Conservation (phyloP, 2,329 filamentous ascomycete species). For the Calonectria pteridis region DNA sequence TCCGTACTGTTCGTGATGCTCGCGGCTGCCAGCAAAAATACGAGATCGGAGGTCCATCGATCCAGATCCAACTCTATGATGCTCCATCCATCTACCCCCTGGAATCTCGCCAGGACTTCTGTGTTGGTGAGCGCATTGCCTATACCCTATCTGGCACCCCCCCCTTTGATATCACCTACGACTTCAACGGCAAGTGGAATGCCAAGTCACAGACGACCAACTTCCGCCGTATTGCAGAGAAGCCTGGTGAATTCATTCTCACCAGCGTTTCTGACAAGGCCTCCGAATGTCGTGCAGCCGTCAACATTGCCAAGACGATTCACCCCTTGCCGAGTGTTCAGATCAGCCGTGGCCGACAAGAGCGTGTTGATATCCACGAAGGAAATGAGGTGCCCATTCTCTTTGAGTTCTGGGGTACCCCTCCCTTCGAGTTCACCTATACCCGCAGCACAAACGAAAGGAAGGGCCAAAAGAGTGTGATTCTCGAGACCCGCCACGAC, state of each 20-base stretch:
- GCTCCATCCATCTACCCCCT: conserved; percentile 91
- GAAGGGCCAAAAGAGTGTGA: conserved; percentile 80
- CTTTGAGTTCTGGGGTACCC: conserved; percentile 95
- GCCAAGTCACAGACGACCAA: conserved; percentile 83
- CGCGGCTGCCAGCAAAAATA: conserved; percentile 87
- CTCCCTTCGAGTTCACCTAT: conserved; percentile 98
- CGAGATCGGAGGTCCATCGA: conserved; percentile 77
- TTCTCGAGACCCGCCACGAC: conserved; percentile 93
- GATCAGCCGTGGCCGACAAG: conserved; percentile 85
- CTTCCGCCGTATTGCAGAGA: conserved; percentile 94
- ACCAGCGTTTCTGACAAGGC: conserved; percentile 89
- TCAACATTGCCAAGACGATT: conserved; percentile 84
- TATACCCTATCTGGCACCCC: conserved; percentile 92
- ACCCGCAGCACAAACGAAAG: conserved; percentile 89
- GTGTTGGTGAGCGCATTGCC: conserved; percentile 92
- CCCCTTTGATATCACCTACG: conserved; percentile 94
- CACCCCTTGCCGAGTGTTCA: conserved; percentile 93
- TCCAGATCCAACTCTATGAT: conserved; percentile 93
- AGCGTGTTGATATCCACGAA: conserved; percentile 94
- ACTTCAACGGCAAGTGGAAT: conserved; percentile 85
- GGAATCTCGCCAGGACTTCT: conserved; percentile 88
- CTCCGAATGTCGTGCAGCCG: conserved; percentile 85
- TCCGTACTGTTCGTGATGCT: conserved; percentile 89
- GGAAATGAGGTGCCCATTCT: conserved; percentile 93
- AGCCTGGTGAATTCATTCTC: conserved; percentile 88